Evolutionary conservation across 352 stramenopile species (phyloP).

Genomic region (Globisporangium orthogonon): DNA sequence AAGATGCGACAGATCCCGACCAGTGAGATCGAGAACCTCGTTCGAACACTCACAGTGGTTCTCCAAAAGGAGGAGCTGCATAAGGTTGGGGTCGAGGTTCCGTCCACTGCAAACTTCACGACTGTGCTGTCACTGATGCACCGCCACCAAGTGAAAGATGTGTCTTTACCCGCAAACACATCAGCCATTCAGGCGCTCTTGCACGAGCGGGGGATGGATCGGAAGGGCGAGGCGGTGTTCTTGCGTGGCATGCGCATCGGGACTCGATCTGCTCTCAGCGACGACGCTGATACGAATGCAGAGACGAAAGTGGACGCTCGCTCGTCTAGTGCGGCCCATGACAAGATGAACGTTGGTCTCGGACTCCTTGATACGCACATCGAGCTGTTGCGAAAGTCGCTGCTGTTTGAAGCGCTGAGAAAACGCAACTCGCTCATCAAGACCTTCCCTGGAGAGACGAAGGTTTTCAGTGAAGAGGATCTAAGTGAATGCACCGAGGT

Average conservation of each 20-base stretch:
- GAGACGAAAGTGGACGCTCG: not conserved
- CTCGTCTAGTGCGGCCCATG: not conserved
- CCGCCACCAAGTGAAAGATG: constrained; percentile 44
- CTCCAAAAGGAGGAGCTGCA: constrained; percentile 58
- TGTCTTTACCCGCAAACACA: constrained; percentile 34
- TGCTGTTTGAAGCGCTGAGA: constrained; percentile 57
- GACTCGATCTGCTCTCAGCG: constrained; percentile 26
- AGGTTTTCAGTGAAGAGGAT: constrained; percentile 35
- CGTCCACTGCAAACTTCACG: constrained; percentile 36
- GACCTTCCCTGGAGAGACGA: constrained; percentile 47
- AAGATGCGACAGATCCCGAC: constrained; percentile 44
- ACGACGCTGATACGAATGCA: constrained; percentile 7
- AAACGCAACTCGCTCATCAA: constrained; percentile 72
- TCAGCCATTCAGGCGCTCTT: constrained; percentile 35
- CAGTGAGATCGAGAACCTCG: constrained; percentile 51
- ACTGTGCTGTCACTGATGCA: constrained; percentile 49
- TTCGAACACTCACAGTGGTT: constrained; percentile 39
- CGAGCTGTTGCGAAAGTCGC: constrained; percentile 48
- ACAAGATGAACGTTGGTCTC: constrained; percentile 34
- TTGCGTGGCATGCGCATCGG: constrained; percentile 57
- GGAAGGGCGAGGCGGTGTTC: constrained; percentile 49
- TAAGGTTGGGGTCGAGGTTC: constrained; percentile 33
- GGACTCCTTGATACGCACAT: constrained; percentile 63
- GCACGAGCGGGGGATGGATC: constrained; percentile 49
- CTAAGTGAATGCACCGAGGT: constrained; percentile 47